phyloP scores from a whole-genome alignment of 345 rosid species.

The Theobroma cacao region DNA sequence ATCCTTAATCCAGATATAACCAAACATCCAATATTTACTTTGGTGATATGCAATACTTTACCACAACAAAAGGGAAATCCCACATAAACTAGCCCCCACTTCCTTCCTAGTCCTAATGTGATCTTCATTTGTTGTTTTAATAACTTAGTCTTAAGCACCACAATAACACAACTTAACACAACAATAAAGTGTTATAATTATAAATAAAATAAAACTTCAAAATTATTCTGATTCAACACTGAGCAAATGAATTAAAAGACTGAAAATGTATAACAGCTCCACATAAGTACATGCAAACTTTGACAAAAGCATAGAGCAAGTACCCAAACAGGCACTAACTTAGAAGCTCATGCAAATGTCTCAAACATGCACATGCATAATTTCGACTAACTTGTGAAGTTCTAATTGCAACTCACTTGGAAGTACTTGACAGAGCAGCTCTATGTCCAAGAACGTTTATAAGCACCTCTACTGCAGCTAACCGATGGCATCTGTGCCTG shows the following conservation, averaged over 20 bases:
- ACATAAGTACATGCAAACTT: not conserved
- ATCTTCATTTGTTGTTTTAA: not conserved
- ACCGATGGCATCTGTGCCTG: slow-evolving; percentile 71
- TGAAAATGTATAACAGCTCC: not conserved
- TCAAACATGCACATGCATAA: not conserved
- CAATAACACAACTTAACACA: not conserved
- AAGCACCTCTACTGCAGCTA: slow-evolving; percentile 85
- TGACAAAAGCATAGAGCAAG: not conserved
- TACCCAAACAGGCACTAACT: not conserved
- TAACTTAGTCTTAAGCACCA: not conserved
- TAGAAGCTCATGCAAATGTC: not conserved
- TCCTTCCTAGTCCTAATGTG: not conserved
- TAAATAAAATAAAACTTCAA: not conserved
- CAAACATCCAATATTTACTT: not conserved
- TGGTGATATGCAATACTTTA: not conserved
- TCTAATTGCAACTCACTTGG: slow-evolving; percentile 47
- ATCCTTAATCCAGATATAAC: not conserved
- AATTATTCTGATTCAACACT: not conserved
- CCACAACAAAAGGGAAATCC: not conserved
- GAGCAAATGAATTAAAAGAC: not conserved
- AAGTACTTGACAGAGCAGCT: slow-evolving; percentile 76
- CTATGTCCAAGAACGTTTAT: slow-evolving; percentile 67
- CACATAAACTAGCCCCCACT: not conserved
- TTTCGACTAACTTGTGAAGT: not conserved
- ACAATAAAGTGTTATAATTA: not conserved